phyloP scores from a whole-genome alignment of 305 asterid genomes.

The Fraxinus albicans region DNA sequence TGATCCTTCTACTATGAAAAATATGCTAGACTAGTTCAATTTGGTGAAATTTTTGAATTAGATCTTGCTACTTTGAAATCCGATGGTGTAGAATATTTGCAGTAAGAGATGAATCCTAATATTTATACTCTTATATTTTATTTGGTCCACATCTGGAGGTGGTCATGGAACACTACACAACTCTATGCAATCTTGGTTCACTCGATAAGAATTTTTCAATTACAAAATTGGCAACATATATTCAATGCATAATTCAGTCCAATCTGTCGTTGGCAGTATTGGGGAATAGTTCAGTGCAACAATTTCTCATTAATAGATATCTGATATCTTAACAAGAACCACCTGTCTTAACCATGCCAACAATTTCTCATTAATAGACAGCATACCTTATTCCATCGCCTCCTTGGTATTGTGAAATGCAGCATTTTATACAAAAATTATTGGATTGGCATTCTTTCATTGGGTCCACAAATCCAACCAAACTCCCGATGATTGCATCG shows the following conservation, averaged over 20 bases:
- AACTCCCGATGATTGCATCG: not conserved
- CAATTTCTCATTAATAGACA: no score
- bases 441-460: not conserved
- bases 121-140: not conserved
- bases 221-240: not conserved
- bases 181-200: not conserved
- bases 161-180: not conserved
- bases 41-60: not conserved
- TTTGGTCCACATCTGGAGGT: not conserved
- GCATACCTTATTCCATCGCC: not conserved
- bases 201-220: not conserved
- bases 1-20: not conserved
- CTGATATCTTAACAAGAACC: not conserved
- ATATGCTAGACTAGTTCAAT: not conserved
- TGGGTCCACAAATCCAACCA: not conserved
- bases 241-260: not conserved
- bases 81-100: not conserved
- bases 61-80: not conserved
- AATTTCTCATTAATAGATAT: not conserved
- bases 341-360: not conserved
- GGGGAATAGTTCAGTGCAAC: not conserved
- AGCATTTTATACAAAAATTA: not conserved
- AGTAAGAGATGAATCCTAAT: not conserved
- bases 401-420: not conserved
- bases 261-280: not conserved